A percentile compares a stretch with the other conserved stretches of the same genome.
Conservation (phyloP, 768 basidiomycete species). For the Leccinellum albellum region DNA sequence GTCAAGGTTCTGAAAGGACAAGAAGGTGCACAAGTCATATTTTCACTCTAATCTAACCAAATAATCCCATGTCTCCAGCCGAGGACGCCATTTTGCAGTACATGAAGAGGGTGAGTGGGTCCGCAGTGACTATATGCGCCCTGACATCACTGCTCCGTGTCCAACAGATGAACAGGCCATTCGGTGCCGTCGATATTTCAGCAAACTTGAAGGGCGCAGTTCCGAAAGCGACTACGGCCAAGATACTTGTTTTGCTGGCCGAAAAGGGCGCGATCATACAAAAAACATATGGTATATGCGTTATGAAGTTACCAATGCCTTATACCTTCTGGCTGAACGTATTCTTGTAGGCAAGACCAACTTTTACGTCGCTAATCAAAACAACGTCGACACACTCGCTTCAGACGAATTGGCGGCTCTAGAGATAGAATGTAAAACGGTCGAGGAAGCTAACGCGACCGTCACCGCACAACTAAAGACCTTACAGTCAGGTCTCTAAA, state of each 20-base stretch:
- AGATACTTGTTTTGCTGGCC: conserved; percentile 76
- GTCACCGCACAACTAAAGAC: conserved; percentile 50
- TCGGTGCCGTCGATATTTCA: conserved; percentile 86
- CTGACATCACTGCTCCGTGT: not conserved
- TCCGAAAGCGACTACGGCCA: conserved; percentile 79
- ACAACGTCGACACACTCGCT: conserved; percentile 61
- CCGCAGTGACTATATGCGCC: conserved; percentile 8
- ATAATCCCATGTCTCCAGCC: conserved; percentile 37
- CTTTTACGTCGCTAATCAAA: conserved; percentile 85
- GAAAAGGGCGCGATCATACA: conserved; percentile 80
- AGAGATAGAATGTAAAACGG: conserved; percentile 51
- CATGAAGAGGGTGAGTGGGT: conserved; percentile 55
- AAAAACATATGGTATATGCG: conserved; percentile 69
- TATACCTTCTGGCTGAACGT: not conserved
- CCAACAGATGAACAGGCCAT: conserved; percentile 85
- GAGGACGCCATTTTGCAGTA: conserved; percentile 78
- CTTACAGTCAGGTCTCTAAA: conserved; percentile 27
- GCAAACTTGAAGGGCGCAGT: conserved; percentile 90
- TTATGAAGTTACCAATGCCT: not conserved
- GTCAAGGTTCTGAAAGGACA: conserved; percentile 69
- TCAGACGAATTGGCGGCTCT: conserved; percentile 57
- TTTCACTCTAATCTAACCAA: not conserved
- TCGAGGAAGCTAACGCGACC: conserved; percentile 58
- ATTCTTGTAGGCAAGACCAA: conserved; percentile 65
- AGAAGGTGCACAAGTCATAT: conserved; percentile 44